Conservation (phyloP, 179 eudicot species). For the Beta macrorhiza region DNA sequence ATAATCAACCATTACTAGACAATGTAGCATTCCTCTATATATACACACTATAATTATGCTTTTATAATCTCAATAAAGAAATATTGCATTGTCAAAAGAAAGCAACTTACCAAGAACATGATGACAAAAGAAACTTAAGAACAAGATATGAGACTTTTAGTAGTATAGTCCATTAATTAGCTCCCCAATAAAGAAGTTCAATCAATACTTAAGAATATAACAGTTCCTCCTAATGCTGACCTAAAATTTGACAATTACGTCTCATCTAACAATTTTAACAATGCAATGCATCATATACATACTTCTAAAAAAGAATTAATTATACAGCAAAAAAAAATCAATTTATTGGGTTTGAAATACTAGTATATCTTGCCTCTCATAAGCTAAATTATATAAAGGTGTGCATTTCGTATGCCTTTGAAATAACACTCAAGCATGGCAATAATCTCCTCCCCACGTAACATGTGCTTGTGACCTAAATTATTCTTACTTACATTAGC, state of each 20-base stretch:
- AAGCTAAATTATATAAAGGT: neutral
- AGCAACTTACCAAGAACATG: constrained; percentile 15
- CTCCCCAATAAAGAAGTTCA: constrained; percentile 2
- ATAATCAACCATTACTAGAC: neutral
- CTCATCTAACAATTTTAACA: constrained; percentile 14
- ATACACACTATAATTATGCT: neutral
- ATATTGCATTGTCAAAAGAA: constrained; percentile 16
- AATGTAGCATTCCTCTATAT: neutral
- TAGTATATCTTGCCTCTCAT: neutral
- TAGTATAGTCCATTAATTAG: constrained; percentile 14
- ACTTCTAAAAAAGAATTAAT: neutral
- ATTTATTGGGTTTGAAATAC: too few species aligned
- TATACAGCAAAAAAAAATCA: neutral
- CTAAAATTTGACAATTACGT: constrained; percentile 21
- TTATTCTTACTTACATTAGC: constrained; percentile 5
- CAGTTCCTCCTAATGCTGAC: constrained; percentile 18
- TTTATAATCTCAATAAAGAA: neutral
- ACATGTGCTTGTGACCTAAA: constrained; percentile 27
- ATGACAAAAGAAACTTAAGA: constrained; percentile 10
- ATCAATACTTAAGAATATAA: neutral
- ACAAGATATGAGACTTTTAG: constrained; percentile 10
- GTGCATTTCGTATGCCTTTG: constrained; percentile 3
- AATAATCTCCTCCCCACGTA: constrained; percentile 25
- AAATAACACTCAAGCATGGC: constrained; percentile 12
- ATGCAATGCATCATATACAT: neutral